phyloP scores from a whole-genome alignment of 169 alveolate genomes.

The Plasmodium adleri region DNA sequence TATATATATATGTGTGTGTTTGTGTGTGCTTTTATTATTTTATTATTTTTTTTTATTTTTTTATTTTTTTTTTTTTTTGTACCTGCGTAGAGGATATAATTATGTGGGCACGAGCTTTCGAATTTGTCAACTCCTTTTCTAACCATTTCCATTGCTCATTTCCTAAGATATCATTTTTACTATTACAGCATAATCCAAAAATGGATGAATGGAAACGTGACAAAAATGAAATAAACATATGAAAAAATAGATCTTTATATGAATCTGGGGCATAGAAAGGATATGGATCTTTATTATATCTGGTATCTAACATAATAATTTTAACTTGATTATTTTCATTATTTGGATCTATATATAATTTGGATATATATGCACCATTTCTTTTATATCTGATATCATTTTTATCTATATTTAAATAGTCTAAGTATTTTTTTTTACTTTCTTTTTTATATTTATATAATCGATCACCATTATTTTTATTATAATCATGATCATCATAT shows the following conservation, averaged over 20 bases:
- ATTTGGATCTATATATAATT: slow-evolving; percentile 82
- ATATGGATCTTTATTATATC: slow-evolving; percentile 86
- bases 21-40: slow-evolving; percentile 2
- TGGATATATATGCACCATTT: slow-evolving; percentile 87
- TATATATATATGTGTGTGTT: background rate
- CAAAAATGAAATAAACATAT: slow-evolving; percentile 24
- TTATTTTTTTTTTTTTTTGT: slow-evolving; percentile 17
- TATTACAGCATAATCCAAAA: slow-evolving; percentile 84
- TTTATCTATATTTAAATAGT: slow-evolving; percentile 84
- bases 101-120: slow-evolving; percentile 89
- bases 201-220: slow-evolving; percentile 70
- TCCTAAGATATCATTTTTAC: slow-evolving; percentile 90
- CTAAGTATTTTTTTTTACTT: slow-evolving; percentile 81
- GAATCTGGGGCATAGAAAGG: slow-evolving; percentile 80
- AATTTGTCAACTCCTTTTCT: slow-evolving; percentile 88
- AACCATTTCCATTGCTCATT: slow-evolving; percentile 93
- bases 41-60: slow-evolving; percentile 17
- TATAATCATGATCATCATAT: slow-evolving; percentile 91
- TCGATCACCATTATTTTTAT: slow-evolving; percentile 86
- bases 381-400: slow-evolving; percentile 87
- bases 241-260: slow-evolving; percentile 42
- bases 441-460: slow-evolving; percentile 78
- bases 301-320: slow-evolving; percentile 85
- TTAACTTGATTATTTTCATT: slow-evolving; percentile 85
- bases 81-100: slow-evolving; percentile 92